Evolutionary conservation across 805 yeast species (phyloP).

Genomic region (Candida orba): DNA sequence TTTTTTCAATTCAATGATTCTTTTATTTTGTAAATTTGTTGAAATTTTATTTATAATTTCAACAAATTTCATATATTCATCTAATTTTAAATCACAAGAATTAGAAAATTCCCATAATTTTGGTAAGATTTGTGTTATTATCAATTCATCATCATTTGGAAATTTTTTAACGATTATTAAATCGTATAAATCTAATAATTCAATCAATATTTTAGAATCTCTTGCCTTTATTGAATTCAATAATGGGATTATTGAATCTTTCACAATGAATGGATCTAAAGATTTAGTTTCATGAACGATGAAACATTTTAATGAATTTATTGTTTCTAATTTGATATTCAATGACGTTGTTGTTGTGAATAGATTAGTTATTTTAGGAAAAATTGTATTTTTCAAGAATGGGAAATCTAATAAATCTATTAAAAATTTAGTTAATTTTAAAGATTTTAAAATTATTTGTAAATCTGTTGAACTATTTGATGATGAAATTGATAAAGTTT

Average conservation of each 20-base stretch:
- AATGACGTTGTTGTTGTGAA: constrained; percentile 82
- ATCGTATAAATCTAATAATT: constrained; percentile 38
- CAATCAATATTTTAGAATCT: constrained; percentile 54
- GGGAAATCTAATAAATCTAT: constrained; percentile 53
- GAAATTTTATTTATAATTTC: constrained; percentile 35
- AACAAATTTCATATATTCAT: constrained; percentile 35
- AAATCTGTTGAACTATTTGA: constrained; percentile 12
- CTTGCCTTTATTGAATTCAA: constrained; percentile 70
- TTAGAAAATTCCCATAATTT: constrained; percentile 43
- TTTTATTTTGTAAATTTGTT: constrained; percentile 34
- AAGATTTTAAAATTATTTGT: constrained; percentile 41
- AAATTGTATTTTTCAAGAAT: constrained; percentile 63
- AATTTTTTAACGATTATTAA: constrained; percentile 25
- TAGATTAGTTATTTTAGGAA: constrained; percentile 63
- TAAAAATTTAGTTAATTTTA: constrained; percentile 35
- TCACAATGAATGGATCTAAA: constrained; percentile 63
- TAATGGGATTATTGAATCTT: constrained; percentile 77
- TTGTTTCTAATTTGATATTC: constrained; percentile 65
- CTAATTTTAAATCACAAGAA: constrained; percentile 34
- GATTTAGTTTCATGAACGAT: constrained; percentile 42
- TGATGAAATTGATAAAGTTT: constrained; percentile 26
- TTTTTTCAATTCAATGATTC: constrained; percentile 18
- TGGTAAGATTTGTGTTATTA: constrained; percentile 51
- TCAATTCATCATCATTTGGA: constrained; percentile 30
- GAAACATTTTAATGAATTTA: constrained; percentile 51